A percentile compares a stretch with the other conserved stretches of the same genome.
These are phyloP conservation scores for Phytophthora niederhauseri DNA, from an alignment of 352 stramenopile genomes.

Conservation along the genomic window DNA sequence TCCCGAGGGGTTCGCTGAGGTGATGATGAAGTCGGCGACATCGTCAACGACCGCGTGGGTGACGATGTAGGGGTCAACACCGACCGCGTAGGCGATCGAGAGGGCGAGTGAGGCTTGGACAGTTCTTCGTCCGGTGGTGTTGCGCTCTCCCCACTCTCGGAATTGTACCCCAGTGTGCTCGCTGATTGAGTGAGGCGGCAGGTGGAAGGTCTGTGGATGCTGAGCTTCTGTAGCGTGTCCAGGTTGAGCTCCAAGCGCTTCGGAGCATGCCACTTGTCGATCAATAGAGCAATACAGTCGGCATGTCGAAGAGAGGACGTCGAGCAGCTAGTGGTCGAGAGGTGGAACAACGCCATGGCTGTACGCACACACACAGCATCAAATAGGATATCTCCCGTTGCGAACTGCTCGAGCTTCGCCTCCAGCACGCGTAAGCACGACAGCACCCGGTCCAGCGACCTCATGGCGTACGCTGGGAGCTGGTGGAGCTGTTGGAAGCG, in stretches of 20 bases:
- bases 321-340: slow-evolving; percentile 33
- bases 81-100: slow-evolving; percentile 8
- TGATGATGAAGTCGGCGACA: slow-evolving; percentile 23
- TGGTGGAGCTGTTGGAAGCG: slow-evolving; percentile 62
- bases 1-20: slow-evolving; percentile 26
- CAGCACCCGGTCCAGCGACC: slow-evolving; percentile 71
- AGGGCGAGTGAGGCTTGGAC: slow-evolving; percentile 6
- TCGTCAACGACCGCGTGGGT: slow-evolving; percentile 6
- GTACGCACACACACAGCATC: slow-evolving; percentile 56
- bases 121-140: not conserved
- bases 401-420: slow-evolving; percentile 34
- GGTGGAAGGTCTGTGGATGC: slow-evolving; percentile 21
- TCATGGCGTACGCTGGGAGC: slow-evolving; percentile 51
- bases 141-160: slow-evolving; percentile 7
- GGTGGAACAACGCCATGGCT: slow-evolving; percentile 74
- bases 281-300: slow-evolving; percentile 53
- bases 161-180: slow-evolving; percentile 14
- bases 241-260: slow-evolving; percentile 76
- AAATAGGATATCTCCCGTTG: slow-evolving; percentile 34
- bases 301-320: slow-evolving; percentile 34
- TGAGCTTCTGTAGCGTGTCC: slow-evolving; percentile 64
- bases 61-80: slow-evolving; percentile 16
- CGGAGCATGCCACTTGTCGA: slow-evolving; percentile 60
- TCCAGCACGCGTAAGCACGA: slow-evolving; percentile 51
- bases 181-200: slow-evolving; percentile 33